A percentile compares a stretch with the other conserved stretches of the same genome.
Evolutionary conservation across 495 filamentous ascomycete species (phyloP).

Genomic region (Penicillium odoratum): DNA sequence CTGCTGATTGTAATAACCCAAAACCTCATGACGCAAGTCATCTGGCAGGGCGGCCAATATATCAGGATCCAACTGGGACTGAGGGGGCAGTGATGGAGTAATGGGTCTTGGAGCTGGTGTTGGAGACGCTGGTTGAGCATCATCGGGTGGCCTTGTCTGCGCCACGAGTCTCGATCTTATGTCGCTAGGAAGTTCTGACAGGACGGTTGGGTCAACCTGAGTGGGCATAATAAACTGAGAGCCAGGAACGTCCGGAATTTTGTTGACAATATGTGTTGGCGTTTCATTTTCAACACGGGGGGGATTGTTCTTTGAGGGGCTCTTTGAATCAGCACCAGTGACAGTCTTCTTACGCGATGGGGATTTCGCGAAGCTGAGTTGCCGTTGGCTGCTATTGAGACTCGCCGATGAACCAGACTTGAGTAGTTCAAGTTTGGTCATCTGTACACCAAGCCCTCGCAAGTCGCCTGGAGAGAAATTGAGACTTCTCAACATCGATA

Average conservation of each 20-base stretch:
- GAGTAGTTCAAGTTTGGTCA: slow-evolving; percentile 85
- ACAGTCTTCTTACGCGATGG: slow-evolving; percentile 33
- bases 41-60: slow-evolving; percentile 76
- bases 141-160: slow-evolving; percentile 39
- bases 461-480: slow-evolving; percentile 87
- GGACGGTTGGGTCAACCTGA: slow-evolving; percentile 70
- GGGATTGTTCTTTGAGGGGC: slow-evolving; percentile 63
- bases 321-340: slow-evolving; percentile 50
- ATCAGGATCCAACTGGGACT: slow-evolving; percentile 69
- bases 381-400: slow-evolving; percentile 65
- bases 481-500: slow-evolving; percentile 79
- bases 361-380: slow-evolving; percentile 46
- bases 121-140: slow-evolving; percentile 30
- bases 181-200: slow-evolving; percentile 77
- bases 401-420: slow-evolving; percentile 46
- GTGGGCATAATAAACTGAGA: slow-evolving; percentile 88
- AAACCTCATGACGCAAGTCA: slow-evolving; percentile 77
- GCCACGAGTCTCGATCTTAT: slow-evolving; percentile 70
- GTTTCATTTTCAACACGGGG: slow-evolving; percentile 35
- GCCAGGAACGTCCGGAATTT: slow-evolving; percentile 71
- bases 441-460: slow-evolving; percentile 83
- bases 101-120: slow-evolving; percentile 16
- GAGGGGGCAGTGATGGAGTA: slow-evolving; percentile 39
- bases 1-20: slow-evolving; percentile 60
- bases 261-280: slow-evolving; percentile 55